Base-by-base conservation (phyloP, 2,329 filamentous ascomycete species). In the Sarocladium oryzae region DNA sequence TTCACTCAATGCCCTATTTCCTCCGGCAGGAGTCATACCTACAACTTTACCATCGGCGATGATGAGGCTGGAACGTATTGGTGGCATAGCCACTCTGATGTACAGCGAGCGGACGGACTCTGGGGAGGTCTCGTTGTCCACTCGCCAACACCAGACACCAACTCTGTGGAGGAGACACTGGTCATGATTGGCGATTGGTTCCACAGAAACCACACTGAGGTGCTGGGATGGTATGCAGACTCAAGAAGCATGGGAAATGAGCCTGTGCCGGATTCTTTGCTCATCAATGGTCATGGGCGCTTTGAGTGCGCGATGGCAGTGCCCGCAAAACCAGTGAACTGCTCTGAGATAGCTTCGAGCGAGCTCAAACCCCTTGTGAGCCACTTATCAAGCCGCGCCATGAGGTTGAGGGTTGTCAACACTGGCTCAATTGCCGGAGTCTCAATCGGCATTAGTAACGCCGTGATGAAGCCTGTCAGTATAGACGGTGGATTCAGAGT, bases 61-160 rank as follows among this genome's bases (percentile, higher is more conserved):
- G 74, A 79, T 58, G 78, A 82, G 66, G 67, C 76, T 3, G 76
- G 81, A 30, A 69, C 75, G 0, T 71, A 71, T 9, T 82, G 77
- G 77, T 84, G 81, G 58, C 82, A 85, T 58, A 78, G 76, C 4
- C 81, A 84, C 58, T 76, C 77, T 54, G 67, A 71, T 4, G 58
- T 70, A 1, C 69, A 73, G 54, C 61, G 67, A 1, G 72, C 68
- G 57, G 75, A 84, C 51, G 83, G 83, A 1, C 64, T 85, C 1
- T 69, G 76, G 23, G 83, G 82, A 0, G 74, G 73, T 0, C 73
- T 86, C 13, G 65, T 84, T 6, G 77, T 85, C 54, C 71, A 82
- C 53, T 77, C 78, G 1, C 79, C 79, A 2, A 68, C 68, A 0
- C 71, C 71, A 21, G 67, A 68, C 20, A 81, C 58, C 8, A 13